phyloP scores from a whole-genome alignment of 1,139 yeast genomes.

The Nakaseomyces glabratus region DNA sequence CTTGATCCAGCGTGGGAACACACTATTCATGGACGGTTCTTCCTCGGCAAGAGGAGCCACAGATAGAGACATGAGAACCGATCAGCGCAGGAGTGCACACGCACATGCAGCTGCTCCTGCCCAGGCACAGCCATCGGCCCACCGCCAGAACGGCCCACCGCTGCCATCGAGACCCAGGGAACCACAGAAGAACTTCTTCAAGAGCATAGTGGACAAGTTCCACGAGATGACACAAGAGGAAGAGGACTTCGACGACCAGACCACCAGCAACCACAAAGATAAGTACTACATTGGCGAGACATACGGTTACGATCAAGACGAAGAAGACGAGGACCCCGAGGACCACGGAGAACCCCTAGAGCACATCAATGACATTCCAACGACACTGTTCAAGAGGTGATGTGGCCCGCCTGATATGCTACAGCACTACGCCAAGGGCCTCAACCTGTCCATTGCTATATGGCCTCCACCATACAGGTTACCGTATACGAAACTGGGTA shows the following conservation, averaged over 20 bases:
- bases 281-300: slow-evolving; percentile 22
- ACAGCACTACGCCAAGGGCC: too few relatives aligned
- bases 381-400: slow-evolving; percentile 5
- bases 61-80: too few relatives aligned
- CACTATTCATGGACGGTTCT: not conserved
- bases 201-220: slow-evolving; percentile 19
- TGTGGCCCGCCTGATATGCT: too few relatives aligned
- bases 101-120: too few relatives aligned
- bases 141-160: not conserved
- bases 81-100: too few relatives aligned
- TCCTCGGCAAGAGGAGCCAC: not conserved
- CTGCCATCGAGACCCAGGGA: not conserved
- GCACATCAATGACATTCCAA: slow-evolving; percentile 8
- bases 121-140: too few relatives aligned
- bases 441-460: too few relatives aligned
- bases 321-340: slow-evolving; percentile 13
- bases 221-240: slow-evolving; percentile 28
- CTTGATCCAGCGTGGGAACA: slow-evolving; percentile 13
- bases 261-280: slow-evolving; percentile 12
- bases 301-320: slow-evolving; percentile 22
- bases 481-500: too few relatives aligned
- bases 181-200: slow-evolving; percentile 2
- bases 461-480: too few relatives aligned
- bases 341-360: slow-evolving; percentile 8
- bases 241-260: slow-evolving; percentile 25